Percentiles rank a stretch among this genome's conserved stretches.
Conservation (phyloP, 2,329 filamentous ascomycete species). For the Talaromyces sp. region DNA sequence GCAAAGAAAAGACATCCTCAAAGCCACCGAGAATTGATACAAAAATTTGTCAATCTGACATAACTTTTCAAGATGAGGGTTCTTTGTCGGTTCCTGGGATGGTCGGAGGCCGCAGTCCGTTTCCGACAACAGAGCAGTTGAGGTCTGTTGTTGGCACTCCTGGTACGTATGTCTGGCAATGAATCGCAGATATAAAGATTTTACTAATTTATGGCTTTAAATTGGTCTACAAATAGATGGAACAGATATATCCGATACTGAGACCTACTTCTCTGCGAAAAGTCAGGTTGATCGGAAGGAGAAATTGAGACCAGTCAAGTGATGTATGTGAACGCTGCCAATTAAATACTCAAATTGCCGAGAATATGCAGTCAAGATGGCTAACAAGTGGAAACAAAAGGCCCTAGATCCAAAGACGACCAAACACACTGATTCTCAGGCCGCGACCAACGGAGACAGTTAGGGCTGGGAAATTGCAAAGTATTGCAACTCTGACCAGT, state of each 20-base stretch:
- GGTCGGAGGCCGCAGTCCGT: not conserved
- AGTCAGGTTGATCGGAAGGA: not conserved
- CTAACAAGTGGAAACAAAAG: not conserved
- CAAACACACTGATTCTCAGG: not conserved
- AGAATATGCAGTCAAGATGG: not conserved
- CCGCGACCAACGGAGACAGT: too few species aligned
- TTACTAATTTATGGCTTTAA: not conserved
- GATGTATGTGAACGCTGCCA: not conserved
- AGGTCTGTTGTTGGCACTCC: not conserved
- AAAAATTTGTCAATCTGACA: not conserved
- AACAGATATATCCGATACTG: not conserved
- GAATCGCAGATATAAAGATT: not conserved
- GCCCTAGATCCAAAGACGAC: not conserved
- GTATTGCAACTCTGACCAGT: not conserved
- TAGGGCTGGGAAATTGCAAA: too few species aligned
- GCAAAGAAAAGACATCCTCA: not conserved
- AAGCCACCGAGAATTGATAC: not conserved
- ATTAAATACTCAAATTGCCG: not conserved
- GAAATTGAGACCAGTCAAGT: not conserved
- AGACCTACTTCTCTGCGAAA: not conserved
- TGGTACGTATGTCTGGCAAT: not conserved
- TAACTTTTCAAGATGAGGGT: not conserved
- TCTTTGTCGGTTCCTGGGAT: not conserved
- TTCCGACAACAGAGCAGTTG: not conserved
- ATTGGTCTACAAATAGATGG: not conserved